Conservation (phyloP, 805 yeast genomes). For the Wickerhamiella lipophila region DNA sequence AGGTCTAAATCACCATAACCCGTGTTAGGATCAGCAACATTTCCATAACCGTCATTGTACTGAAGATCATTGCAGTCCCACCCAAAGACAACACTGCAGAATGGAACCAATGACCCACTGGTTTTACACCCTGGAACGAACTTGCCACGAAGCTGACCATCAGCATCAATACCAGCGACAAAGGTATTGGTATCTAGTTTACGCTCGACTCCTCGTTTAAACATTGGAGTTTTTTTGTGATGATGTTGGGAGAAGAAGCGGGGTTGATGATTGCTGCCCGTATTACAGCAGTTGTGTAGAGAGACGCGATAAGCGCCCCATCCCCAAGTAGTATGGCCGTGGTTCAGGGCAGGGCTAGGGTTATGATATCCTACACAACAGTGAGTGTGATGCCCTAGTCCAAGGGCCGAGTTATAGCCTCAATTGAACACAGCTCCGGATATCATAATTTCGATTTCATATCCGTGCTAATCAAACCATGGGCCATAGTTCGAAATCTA, state of each 20-base stretch:
- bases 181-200: slow-evolving; percentile 2
- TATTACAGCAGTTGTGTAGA: not conserved
- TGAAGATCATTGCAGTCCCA: slow-evolving; percentile 29
- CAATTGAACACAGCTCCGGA: too few species aligned
- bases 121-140: slow-evolving; percentile 25
- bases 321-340: not conserved
- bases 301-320: not conserved
- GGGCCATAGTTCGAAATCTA: too few species aligned
- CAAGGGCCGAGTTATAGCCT: too few species aligned
- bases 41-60: slow-evolving; percentile 21
- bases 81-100: slow-evolving; percentile 28
- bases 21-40: slow-evolving; percentile 22
- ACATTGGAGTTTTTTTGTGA: not conserved
- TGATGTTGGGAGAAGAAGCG: not conserved
- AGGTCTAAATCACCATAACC: slow-evolving; percentile 27
- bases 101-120: slow-evolving; percentile 21
- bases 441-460: too few species aligned
- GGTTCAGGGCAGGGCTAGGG: not conserved
- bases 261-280: not conserved
- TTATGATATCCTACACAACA: too few species aligned
- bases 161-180: slow-evolving; percentile 29
- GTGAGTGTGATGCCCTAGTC: too few species aligned
- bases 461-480: too few species aligned
- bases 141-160: slow-evolving; percentile 29
- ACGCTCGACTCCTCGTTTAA: not conserved